A percentile compares a stretch with the other conserved stretches of the same genome.
Conservation (phyloP, 1,284 basidiomycete genomes). For the Puccinia triticina region DNA sequence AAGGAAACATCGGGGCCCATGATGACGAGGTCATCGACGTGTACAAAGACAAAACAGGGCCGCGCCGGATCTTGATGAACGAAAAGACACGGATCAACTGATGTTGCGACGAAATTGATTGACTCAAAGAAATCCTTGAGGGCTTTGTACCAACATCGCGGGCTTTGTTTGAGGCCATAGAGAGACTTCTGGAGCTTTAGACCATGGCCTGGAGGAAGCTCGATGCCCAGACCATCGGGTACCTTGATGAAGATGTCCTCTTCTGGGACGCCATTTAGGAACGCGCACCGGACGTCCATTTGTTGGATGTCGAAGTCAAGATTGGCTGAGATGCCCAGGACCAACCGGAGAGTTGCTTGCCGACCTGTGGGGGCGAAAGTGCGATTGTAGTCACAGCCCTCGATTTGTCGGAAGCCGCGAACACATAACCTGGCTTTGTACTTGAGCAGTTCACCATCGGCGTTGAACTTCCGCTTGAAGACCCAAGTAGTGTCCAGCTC, state of each 20-base stretch:
- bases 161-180: slow-evolving; percentile 24
- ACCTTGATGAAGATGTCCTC: slow-evolving; percentile 20
- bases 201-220: neutral
- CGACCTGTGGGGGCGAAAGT: neutral
- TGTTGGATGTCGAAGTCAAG: slow-evolving; percentile 26
- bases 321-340: neutral
- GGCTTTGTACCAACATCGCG: slow-evolving; percentile 9
- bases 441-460: neutral
- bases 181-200: slow-evolving; percentile 2
- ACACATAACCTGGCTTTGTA: slow-evolving; percentile 10
- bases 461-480: slow-evolving; percentile 12
- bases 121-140: slow-evolving; percentile 12
- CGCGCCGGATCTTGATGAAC: neutral
- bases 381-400: neutral
- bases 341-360: neutral
- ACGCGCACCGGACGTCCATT: slow-evolving; percentile 18
- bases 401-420: neutral
- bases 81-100: slow-evolving; percentile 3
- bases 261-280: neutral
- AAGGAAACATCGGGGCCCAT: neutral
- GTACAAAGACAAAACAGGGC: neutral
- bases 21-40: slow-evolving; percentile 21
- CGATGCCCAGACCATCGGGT: neutral
- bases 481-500: slow-evolving; percentile 14
- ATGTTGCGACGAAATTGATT: neutral